phyloP scores from a whole-genome alignment of 75 land plant genomes.

The Larix kaempferi region DNA sequence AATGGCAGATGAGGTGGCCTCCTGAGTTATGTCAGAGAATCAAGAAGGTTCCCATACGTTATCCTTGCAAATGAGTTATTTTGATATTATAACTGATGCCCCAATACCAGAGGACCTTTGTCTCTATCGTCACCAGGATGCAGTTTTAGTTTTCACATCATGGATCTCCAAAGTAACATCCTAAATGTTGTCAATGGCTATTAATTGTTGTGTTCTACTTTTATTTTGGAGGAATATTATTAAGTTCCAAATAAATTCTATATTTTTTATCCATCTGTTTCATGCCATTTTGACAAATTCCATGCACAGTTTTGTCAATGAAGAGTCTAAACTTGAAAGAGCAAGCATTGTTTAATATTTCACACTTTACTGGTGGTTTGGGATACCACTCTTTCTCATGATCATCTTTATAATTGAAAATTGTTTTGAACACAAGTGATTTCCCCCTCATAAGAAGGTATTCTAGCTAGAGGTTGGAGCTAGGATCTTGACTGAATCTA shows the following conservation, averaged over 20 bases:
- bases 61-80: conserved; percentile 54
- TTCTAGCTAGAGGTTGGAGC: neutral
- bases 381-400: neutral
- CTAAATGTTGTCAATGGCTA: neutral
- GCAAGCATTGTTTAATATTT: neutral
- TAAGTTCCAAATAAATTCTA: neutral
- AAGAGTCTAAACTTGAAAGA: conserved; percentile 1
- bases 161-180: conserved; percentile 39
- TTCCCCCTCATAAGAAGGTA: neutral
- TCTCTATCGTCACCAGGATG: conserved; percentile 76
- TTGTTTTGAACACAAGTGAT: neutral
- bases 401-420: neutral
- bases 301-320: neutral
- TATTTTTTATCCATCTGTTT: neutral
- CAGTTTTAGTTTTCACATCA: conserved; percentile 66
- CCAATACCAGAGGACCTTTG: conserved; percentile 81
- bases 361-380: neutral
- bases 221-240: no score
- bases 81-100: conserved; percentile 62
- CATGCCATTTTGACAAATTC: neutral
- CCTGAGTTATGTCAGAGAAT: conserved; percentile 44
- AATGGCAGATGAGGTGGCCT: conserved; percentile 84
- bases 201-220: neutral
- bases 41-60: conserved; percentile 24
- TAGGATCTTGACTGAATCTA: neutral